Evolutionary conservation across 164 flowering plant genomes (phyloP).

Genomic region (Platanus orientalis): DNA sequence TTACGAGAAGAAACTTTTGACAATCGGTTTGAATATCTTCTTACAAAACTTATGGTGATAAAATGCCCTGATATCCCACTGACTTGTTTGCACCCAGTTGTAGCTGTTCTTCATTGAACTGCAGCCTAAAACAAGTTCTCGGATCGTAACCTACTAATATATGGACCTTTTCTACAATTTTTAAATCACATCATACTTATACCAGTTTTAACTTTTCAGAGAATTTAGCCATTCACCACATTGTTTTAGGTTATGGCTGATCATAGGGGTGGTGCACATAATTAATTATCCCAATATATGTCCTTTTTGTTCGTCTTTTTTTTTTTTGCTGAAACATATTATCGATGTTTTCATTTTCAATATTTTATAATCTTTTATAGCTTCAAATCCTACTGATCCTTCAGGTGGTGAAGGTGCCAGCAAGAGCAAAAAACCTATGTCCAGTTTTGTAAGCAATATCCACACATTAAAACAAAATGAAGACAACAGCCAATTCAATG

Average conservation of each 20-base stretch:
- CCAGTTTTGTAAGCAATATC: conserved; percentile 61
- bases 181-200: neutral
- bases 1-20: no score
- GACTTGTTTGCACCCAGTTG: no score
- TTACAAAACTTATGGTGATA: no score
- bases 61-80: no score
- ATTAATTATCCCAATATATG: neutral
- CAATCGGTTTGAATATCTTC: no score
- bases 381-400: conserved; percentile 36
- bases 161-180: neutral
- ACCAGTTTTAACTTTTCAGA: neutral
- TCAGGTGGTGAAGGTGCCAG: conserved; percentile 24
- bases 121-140: no score
- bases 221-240: no score
- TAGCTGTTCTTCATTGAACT: no score
- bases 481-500: conserved; percentile 45
- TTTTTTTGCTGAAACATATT: neutral
- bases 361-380: conserved; percentile 24
- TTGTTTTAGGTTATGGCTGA: neutral
- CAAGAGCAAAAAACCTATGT: conserved; percentile 31
- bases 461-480: conserved; percentile 69
- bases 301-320: no score
- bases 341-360: neutral
- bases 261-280: neutral
- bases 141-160: no score